A percentile compares a stretch with the other conserved stretches of the same genome.
These are phyloP conservation scores for Beauveria bassiana DNA, from an alignment of 2,329 filamentous ascomycete species.

Conservation along the genomic window DNA sequence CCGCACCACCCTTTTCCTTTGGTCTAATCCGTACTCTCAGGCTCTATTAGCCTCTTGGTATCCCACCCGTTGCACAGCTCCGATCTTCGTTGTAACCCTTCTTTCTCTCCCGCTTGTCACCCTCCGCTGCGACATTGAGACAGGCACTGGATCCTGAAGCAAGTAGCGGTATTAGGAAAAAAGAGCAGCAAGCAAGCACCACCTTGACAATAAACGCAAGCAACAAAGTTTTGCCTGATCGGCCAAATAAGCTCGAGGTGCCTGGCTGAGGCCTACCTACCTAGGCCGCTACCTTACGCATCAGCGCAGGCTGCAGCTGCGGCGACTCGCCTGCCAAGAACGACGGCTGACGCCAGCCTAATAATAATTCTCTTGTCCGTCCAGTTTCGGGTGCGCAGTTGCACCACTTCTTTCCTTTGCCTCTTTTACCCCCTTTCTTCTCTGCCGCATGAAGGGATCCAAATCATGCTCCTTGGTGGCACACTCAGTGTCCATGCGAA, in stretches of 20 bases:
- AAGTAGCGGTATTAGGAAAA: neutral
- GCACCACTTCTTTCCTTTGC: neutral
- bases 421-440: neutral
- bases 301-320: neutral
- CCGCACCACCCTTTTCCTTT: neutral
- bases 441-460: neutral
- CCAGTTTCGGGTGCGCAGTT: neutral
- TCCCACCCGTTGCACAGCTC: neutral
- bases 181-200: neutral
- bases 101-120: neutral
- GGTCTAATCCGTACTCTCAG: neutral
- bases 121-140: neutral
- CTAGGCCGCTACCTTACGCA: no score
- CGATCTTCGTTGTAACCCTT: slow-evolving; percentile 6
- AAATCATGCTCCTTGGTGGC: neutral
- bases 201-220: no score
- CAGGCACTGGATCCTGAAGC: neutral
- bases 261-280: neutral
- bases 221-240: neutral
- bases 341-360: neutral
- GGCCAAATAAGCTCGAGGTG: neutral
- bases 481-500: neutral
- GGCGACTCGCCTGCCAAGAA: slow-evolving; percentile 3
- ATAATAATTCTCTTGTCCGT: neutral
- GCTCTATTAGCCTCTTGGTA: neutral